Evolutionary conservation across 2,329 filamentous ascomycete species (phyloP), one percentile per base, ranked within the genome.

Genomic region (Delphinella strobiligena): DNA sequence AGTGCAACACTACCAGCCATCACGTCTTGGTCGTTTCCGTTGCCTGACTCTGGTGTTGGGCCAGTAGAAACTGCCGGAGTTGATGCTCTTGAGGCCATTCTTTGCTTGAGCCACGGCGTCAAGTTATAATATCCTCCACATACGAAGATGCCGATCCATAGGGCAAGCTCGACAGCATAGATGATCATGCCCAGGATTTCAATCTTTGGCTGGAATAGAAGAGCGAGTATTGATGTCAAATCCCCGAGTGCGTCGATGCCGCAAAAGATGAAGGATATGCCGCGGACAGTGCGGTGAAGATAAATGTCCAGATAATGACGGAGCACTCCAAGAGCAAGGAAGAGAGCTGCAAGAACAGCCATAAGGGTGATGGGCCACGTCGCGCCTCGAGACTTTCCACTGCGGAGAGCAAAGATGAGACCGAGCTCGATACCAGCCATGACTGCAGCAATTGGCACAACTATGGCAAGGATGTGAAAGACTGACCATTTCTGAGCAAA

Each of bases 181-280:
- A 82, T 80, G 1, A 77, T 67, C 44, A 83, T 67, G 0, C 78
- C 80, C 0, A 81, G 56, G 1, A 79, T 52, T 49, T 82, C 73
- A 3, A 79, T 50, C 14, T 61, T 59, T 0, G 66, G 63, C 51
- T 80, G 69, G 46, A 80, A 82, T 31, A 80, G 60, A 12, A 84
- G 63, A 1, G 78, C 80, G 2, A 78, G 53, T 0, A 84, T 60
- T 0, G 78, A 82, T 39, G 78, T 78, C 3, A 84, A 53, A 53
- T 84, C 80, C 0, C 80, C 80, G 1, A 74, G 64, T 0, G 78
- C 80, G 56, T 84, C 80, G 32, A 84, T 79, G 1, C 64, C 74
- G 0, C 82, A 78, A 47, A 85, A 85, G 2, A 82, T 61, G 54
- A 84, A 83, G 1, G 78, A 82, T 30, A 84, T 82, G 5, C 80